Base-by-base conservation (phyloP, 2,329 filamentous ascomycete species). In the Monosporascus sp. region DNA sequence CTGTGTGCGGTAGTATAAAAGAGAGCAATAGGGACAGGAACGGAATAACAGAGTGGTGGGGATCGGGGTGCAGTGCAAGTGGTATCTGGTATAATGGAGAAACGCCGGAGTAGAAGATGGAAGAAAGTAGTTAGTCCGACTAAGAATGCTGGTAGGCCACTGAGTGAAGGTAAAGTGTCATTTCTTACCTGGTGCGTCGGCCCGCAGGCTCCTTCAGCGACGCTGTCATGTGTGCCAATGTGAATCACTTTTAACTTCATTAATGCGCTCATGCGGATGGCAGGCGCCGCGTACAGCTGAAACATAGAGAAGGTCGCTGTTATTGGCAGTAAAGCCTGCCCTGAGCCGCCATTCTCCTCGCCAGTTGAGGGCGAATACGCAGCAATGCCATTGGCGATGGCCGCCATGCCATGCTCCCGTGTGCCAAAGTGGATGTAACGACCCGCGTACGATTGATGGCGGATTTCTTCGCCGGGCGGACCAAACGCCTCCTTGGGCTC, bases 351-450 rank as follows among this genome's bases (percentile, higher is more conserved):
- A n/a, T n/a, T n/a, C n/a, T n/a, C n/a, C n/a, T n/a, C n/a, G 57
- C 82, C 73, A 0, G 77, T 79, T n/a, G 70, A 73, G 6, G 66
- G 72, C 43, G 67, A 67, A 54, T 70, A 82, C 1, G 83, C 83
- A 0, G 83, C 82, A 5, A 86, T 66, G 2, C 82, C 83, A 62
- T 83, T 83, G 6, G 75, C 75, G 25, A 82, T 77, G 27, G 76
- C 68, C 3, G 74, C 75, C 83, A 86, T 85, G 54, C 80, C 81
- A 60, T 84, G 81, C 58, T 84, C 81, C 5, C 82, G 77, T 51
- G 85, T 77, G 39, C 81, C 82, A 63, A 75, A 84, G 64, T 81
- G 81, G 57, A 84, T 78, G 58, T 82, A 83, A 2, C 80, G 73
- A 2, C 81, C 80, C 1, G 69, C 60, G 57, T 77, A 78, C n/a